phyloP scores from a whole-genome alignment of 805 yeast genomes.

The Teunomyces panamensis region DNA sequence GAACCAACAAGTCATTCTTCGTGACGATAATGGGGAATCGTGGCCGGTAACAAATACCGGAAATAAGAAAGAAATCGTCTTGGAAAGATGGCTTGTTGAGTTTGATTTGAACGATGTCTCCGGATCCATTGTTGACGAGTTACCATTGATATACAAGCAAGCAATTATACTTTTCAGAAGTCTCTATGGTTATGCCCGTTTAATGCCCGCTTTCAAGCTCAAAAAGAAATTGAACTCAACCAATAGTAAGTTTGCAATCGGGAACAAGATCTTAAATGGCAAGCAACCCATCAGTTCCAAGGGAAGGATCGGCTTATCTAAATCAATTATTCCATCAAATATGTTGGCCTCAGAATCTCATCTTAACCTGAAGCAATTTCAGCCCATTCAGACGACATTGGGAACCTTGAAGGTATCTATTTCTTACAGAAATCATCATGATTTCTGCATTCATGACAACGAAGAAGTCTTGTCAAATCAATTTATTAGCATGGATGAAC shows the following conservation, averaged over 20 bases:
- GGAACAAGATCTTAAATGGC: slow-evolving; percentile 71
- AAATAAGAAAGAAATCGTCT: slow-evolving; percentile 76
- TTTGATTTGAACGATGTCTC: slow-evolving; percentile 52
- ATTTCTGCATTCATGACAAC: slow-evolving; percentile 63
- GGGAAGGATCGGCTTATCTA: slow-evolving; percentile 83
- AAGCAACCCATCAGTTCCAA: slow-evolving; percentile 72
- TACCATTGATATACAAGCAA: slow-evolving; percentile 70
- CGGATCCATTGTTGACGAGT: slow-evolving; percentile 44
- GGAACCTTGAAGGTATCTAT: slow-evolving; percentile 77
- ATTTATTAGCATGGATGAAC: slow-evolving; percentile 46
- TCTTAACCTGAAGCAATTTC: slow-evolving; percentile 58
- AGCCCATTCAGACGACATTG: slow-evolving; percentile 69
- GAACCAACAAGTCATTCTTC: slow-evolving; percentile 57
- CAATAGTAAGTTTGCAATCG: slow-evolving; percentile 37
- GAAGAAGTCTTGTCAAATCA: slow-evolving; percentile 63
- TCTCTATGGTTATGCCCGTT: slow-evolving; percentile 59
- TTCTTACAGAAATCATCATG: slow-evolving; percentile 70
- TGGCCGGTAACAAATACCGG: slow-evolving; percentile 60
- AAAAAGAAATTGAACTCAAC: slow-evolving; percentile 28
- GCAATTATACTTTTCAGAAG: slow-evolving; percentile 72
- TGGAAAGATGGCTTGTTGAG: slow-evolving; percentile 92
- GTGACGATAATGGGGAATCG: slow-evolving; percentile 50
- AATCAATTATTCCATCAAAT: slow-evolving; percentile 51
- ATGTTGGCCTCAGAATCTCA: slow-evolving; percentile 43
- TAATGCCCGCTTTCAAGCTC: slow-evolving; percentile 72